A percentile compares a stretch with the other conserved stretches of the same genome.
Evolutionary conservation across 2,329 filamentous ascomycete genomes (phyloP).

Genomic region (Cytospora mali): DNA sequence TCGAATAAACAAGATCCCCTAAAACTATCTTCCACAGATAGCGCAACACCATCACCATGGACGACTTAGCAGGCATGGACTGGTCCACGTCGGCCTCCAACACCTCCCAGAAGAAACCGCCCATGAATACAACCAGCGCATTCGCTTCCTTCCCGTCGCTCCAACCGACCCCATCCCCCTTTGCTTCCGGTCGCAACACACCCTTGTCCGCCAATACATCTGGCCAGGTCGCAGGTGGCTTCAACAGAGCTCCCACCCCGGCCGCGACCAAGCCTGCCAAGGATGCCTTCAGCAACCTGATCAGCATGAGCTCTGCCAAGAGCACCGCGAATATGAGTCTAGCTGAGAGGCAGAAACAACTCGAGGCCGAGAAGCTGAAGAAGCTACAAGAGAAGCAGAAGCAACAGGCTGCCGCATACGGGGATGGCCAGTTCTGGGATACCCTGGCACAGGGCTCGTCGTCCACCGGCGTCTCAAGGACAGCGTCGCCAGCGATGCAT

Average conservation of each 20-base stretch:
- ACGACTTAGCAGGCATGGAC: slow-evolving; percentile 63
- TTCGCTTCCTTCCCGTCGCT: slow-evolving; percentile 52
- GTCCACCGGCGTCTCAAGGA: slow-evolving; percentile 48
- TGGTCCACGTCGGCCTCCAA: slow-evolving; percentile 52
- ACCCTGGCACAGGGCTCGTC: slow-evolving; percentile 58
- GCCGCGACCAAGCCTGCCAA: slow-evolving; percentile 52
- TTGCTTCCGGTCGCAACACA: slow-evolving; percentile 58
- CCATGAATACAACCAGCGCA: slow-evolving; percentile 46
- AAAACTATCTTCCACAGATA: slow-evolving; percentile 6
- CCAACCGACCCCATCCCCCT: slow-evolving; percentile 58
- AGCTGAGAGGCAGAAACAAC: slow-evolving; percentile 73
- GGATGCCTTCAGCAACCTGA: slow-evolving; percentile 79
- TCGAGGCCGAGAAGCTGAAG: slow-evolving; percentile 65
- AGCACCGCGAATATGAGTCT: slow-evolving; percentile 72
- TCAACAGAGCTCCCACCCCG: slow-evolving; percentile 42
- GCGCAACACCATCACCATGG: slow-evolving; percentile 47
- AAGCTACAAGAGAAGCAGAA: slow-evolving; percentile 75
- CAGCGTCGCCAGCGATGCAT: slow-evolving; percentile 46
- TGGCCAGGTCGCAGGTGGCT: slow-evolving; percentile 38
- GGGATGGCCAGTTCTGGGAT: slow-evolving; percentile 76
- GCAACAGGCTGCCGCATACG: slow-evolving; percentile 76
- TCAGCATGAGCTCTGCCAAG: slow-evolving; percentile 65
- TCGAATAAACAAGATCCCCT: slow-evolving; percentile 27
- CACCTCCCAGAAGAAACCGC: slow-evolving; percentile 42
- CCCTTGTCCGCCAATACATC: slow-evolving; percentile 56